Conservation (phyloP, 2,329 filamentous ascomycete genomes). For the Sclerotinia spermophila region DNA sequence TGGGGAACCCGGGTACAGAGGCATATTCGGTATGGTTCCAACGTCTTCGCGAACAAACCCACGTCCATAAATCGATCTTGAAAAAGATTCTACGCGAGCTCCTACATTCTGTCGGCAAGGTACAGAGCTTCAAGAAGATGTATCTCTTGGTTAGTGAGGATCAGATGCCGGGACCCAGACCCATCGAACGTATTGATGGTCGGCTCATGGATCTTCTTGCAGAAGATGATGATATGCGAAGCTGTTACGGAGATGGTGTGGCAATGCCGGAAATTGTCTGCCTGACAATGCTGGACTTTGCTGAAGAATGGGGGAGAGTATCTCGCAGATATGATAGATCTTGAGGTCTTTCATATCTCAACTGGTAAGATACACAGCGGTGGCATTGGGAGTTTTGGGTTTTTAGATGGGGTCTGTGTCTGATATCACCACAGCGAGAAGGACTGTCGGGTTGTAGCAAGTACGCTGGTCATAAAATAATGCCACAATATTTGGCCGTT, state of each 20-base stretch:
- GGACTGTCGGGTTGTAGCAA: not conserved
- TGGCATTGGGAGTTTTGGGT: fast-evolving
- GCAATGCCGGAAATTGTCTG: not conserved
- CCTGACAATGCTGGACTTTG: not conserved
- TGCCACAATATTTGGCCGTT: not conserved
- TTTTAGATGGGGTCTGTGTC: not conserved
- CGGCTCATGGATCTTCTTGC: not conserved
- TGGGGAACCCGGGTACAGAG: not conserved
- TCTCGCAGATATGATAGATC: not conserved
- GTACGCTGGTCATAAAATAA: not conserved
- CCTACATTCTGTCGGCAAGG: not conserved
- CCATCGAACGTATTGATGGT: not conserved
- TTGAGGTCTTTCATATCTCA: too few relatives aligned
- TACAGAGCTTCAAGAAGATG: not conserved
- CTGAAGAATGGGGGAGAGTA: not conserved
- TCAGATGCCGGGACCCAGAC: not conserved
- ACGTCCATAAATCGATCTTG: not conserved
- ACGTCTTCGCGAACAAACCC: not conserved
- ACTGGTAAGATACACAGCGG: not conserved
- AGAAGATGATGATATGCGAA: not conserved
- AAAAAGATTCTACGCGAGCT: not conserved
- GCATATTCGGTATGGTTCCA: not conserved
- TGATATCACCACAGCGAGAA: not conserved
- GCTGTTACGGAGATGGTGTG: not conserved
- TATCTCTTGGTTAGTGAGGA: not conserved